Percentiles rank a stretch among this genome's conserved stretches.
phyloP scores from a whole-genome alignment of 441 rosid species.

The Arabidopsis hybrid region DNA sequence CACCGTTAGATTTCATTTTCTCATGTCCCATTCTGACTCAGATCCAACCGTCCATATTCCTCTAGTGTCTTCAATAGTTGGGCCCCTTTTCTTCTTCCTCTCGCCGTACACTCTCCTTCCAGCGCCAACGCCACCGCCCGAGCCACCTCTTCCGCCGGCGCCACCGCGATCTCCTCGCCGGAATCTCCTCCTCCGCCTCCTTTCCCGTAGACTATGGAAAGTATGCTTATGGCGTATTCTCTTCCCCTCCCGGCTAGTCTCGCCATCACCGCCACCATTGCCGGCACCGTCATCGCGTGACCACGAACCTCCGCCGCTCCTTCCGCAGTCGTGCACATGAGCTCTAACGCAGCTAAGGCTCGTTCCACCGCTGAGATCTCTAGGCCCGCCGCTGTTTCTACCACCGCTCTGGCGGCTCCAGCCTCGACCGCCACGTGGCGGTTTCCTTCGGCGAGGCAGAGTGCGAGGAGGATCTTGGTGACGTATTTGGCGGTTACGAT shows the following conservation, averaged over 20 bases:
- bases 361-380: slow-evolving; percentile 74
- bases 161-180: slow-evolving; percentile 53
- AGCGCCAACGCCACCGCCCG: slow-evolving; percentile 84
- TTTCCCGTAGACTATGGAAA: slow-evolving; percentile 61
- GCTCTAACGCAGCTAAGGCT: slow-evolving; percentile 83
- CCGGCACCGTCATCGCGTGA: slow-evolving; percentile 87
- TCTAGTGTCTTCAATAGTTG: slow-evolving; percentile 73
- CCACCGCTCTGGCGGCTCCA: slow-evolving; percentile 73
- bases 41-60: slow-evolving; percentile 67
- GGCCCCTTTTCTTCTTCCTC: slow-evolving; percentile 80
- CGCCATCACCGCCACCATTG: slow-evolving; percentile 92
- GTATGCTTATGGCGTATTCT: slow-evolving; percentile 83
- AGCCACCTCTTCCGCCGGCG: slow-evolving; percentile 90
- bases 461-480: slow-evolving; percentile 71
- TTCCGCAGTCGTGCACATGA: slow-evolving; percentile 71
- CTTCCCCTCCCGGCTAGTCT: slow-evolving; percentile 76
- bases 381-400: slow-evolving; percentile 70
- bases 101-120: slow-evolving; percentile 75
- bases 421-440: slow-evolving; percentile 81
- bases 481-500: slow-evolving; percentile 63
- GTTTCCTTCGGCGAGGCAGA: slow-evolving; percentile 73
- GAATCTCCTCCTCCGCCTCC: not conserved
- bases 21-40: slow-evolving; percentile 47
- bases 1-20: slow-evolving; percentile 46
- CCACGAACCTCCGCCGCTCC: slow-evolving; percentile 79